Evolutionary conservation across 176 grass and related monocot genomes (phyloP).

Genomic region (Calamus simplicifolius): DNA sequence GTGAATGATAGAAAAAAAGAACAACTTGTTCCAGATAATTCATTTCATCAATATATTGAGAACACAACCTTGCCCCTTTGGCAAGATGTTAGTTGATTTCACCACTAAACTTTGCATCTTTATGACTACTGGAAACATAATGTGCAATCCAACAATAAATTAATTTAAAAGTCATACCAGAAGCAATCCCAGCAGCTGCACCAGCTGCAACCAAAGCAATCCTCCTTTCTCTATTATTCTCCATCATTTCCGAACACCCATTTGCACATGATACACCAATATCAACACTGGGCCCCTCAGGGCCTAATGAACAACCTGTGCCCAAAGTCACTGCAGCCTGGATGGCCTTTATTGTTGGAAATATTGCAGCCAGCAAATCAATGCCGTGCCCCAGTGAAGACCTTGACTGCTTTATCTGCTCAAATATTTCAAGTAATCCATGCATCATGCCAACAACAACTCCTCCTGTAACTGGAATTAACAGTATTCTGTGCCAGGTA

Average conservation of each 20-base stretch:
- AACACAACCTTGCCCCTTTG: no score
- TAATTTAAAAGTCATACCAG: conserved; percentile 40
- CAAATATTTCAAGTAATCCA: conserved; percentile 88
- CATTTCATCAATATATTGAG: no score
- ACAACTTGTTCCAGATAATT: no score
- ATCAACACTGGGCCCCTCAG: conserved; percentile 93
- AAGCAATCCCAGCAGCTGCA: conserved; percentile 99
- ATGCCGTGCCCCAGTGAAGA: conserved; percentile 74
- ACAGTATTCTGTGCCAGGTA: conserved; percentile 93
- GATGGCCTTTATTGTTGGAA: conserved; percentile 90
- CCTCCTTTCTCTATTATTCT: conserved; percentile 86
- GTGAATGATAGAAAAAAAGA: no score
- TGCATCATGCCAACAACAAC: conserved; percentile 99
- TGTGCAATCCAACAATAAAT: no score
- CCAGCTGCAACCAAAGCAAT: conserved; percentile 94
- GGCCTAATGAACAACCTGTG: conserved; percentile 87
- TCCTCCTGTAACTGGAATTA: conserved; percentile 94
- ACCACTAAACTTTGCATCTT: no score
- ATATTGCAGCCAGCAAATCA: conserved; percentile 62
- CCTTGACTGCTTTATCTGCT: conserved; percentile 76
- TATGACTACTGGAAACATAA: no score
- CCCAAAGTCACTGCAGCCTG: conserved; percentile 88
- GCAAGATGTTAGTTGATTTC: no score
- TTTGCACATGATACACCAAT: conserved; percentile 92
- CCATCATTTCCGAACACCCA: conserved; percentile 99